These are phyloP conservation scores for Aureobasidium sp. DNA, from an alignment of 2,329 filamentous ascomycete genomes.

Conservation along the genomic window DNA sequence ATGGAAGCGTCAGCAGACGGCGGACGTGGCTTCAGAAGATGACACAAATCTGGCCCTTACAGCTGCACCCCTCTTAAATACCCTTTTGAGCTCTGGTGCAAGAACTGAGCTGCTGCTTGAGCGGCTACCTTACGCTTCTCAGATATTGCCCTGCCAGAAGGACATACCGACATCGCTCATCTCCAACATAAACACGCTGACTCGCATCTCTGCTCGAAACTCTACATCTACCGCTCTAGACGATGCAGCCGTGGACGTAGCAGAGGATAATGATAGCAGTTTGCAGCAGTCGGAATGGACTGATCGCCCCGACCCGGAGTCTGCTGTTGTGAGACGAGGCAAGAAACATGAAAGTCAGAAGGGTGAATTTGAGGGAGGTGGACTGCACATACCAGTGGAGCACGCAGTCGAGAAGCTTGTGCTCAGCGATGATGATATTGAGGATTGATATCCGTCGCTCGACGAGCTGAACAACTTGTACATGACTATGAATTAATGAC, in stretches of 20 bases:
- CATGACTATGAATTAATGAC: neutral
- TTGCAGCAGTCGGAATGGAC: slow-evolving; percentile 13
- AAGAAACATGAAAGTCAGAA: slow-evolving; percentile 3
- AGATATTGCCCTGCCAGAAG: slow-evolving; percentile 58
- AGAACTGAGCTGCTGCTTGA: slow-evolving; percentile 73
- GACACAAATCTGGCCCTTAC: neutral
- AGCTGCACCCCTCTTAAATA: neutral
- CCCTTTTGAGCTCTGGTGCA: slow-evolving; percentile 37
- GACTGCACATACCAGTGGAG: slow-evolving; percentile 23
- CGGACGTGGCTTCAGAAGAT: neutral
- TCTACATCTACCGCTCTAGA: slow-evolving; percentile 5
- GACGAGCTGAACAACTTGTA: neutral
- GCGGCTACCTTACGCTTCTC: slow-evolving; percentile 75
- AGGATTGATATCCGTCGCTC: slow-evolving; percentile 26
- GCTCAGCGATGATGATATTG: slow-evolving; percentile 43
- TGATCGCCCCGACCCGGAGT: slow-evolving; percentile 3
- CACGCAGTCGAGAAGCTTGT: slow-evolving; percentile 32
- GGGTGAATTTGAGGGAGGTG: slow-evolving; percentile 19
- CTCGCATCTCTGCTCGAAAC: slow-evolving; percentile 41
- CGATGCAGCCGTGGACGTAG: slow-evolving; percentile 20
- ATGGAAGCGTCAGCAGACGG: slow-evolving; percentile 19
- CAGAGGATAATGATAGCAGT: slow-evolving; percentile 27
- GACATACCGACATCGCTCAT: slow-evolving; percentile 4
- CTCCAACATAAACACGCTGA: slow-evolving; percentile 54
- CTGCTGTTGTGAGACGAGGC: neutral